Evolutionary conservation across 495 filamentous ascomycete genomes (phyloP).

Genomic region (Podospora bellae-mahoneyi): DNA sequence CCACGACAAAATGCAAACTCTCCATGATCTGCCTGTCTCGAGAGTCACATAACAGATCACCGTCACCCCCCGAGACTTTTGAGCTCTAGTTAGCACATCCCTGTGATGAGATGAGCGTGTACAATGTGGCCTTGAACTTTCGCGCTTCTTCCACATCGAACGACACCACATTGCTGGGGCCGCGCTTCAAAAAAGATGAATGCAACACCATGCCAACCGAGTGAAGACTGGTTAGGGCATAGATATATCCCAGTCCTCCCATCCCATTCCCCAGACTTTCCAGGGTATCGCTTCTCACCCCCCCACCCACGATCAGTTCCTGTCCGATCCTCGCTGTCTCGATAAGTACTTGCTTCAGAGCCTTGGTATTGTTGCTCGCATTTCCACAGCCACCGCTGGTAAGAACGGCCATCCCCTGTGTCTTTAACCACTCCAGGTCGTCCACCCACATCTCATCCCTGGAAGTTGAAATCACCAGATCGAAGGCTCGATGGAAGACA

Average conservation of each 20-base stretch:
- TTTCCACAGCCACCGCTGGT: constrained; percentile 41
- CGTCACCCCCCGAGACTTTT: neutral
- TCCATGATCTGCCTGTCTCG: neutral
- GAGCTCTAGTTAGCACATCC: too few species aligned
- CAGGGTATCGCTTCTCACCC: constrained; percentile 37
- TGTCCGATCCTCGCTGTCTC: constrained; percentile 18
- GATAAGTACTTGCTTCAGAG: constrained; percentile 29
- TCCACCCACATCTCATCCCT: constrained; percentile 11
- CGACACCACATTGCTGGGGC: constrained; percentile 12
- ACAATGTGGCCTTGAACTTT: constrained; percentile 2
- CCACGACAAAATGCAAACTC: neutral
- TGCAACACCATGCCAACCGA: constrained; percentile 28
- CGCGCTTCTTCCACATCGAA: constrained; percentile 19
- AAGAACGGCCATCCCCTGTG: constrained; percentile 39
- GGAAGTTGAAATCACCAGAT: constrained; percentile 29
- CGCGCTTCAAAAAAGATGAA: constrained; percentile 31
- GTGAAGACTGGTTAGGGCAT: neutral
- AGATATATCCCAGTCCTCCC: neutral
- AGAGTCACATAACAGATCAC: neutral
- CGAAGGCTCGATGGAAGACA: constrained; percentile 45
- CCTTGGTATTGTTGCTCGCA: constrained; percentile 29
- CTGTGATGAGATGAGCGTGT: neutral
- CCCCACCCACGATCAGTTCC: constrained; percentile 44
- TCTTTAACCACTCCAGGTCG: constrained; percentile 26
- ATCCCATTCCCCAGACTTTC: constrained; percentile 18